Evolutionary conservation across 768 basidiomycete species (phyloP).

Genomic region (Tricholoma terreum): DNA sequence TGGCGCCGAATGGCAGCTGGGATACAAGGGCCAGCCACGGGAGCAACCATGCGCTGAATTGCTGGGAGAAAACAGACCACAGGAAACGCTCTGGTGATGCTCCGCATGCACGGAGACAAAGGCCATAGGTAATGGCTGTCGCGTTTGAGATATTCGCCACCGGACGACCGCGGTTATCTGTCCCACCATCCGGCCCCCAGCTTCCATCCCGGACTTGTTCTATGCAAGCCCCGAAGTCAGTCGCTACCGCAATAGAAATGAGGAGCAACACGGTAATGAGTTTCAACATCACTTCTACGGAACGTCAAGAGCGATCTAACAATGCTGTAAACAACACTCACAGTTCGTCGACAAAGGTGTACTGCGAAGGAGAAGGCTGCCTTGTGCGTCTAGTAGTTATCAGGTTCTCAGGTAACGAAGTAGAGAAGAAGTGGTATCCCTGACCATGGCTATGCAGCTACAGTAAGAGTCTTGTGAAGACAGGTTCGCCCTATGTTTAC

Average conservation of each 20-base stretch:
- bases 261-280: neutral
- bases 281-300: neutral
- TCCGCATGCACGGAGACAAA: slow-evolving; percentile 28
- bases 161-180: slow-evolving; percentile 25
- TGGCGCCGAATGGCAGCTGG: slow-evolving; percentile 47
- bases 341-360: neutral
- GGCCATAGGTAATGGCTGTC: slow-evolving; percentile 26
- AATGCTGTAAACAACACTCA: neutral
- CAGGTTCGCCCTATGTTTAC: no score
- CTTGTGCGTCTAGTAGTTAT: no score
- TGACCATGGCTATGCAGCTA: no score
- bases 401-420: no score
- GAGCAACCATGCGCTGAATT: slow-evolving; percentile 44
- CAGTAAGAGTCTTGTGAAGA: no score
- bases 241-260: neutral
- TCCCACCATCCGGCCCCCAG: slow-evolving; percentile 18
- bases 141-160: slow-evolving; percentile 19
- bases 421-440: no score
- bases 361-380: no score
- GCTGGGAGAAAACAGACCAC: slow-evolving; percentile 35
- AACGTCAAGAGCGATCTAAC: neutral
- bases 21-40: slow-evolving; percentile 48
- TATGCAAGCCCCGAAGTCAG: slow-evolving; percentile 22
- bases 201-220: slow-evolving; percentile 11
- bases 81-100: slow-evolving; percentile 20